These are phyloP conservation scores for Lodderomyces metapsilosis DNA, from an alignment of 1,139 yeast genomes.

Conservation along the genomic window DNA sequence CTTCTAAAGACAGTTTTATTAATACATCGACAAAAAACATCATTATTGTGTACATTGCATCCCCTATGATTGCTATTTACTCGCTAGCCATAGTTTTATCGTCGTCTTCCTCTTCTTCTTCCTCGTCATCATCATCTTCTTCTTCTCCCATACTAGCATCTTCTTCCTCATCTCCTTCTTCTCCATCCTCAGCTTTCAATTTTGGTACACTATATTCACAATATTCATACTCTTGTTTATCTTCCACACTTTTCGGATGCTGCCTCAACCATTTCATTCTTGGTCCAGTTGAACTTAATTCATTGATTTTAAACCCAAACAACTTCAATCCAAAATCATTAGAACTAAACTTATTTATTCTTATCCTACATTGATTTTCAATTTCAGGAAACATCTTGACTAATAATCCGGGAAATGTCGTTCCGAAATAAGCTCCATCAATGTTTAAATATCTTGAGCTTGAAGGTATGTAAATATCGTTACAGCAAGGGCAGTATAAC, in stretches of 20 bases:
- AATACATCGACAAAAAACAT: too few relatives aligned
- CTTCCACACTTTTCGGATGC: conserved; percentile 60
- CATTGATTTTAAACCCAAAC: conserved; percentile 85
- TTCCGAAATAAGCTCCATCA: conserved; percentile 97
- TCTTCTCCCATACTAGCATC: conserved; percentile 25
- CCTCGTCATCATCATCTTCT: conserved; percentile 24
- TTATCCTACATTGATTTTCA: conserved; percentile 47
- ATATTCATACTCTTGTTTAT: conserved; percentile 55
- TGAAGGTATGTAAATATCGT: conserved; percentile 84
- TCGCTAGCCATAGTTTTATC: conserved; percentile 53
- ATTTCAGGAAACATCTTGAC: conserved; percentile 88
- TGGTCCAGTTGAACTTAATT: conserved; percentile 76
- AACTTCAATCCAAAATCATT: conserved; percentile 67
- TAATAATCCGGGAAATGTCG: conserved; percentile 90
- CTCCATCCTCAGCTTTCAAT: conserved; percentile 22
- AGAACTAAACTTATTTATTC: conserved; percentile 52
- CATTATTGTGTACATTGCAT: too few relatives aligned
- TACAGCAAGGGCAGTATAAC: conserved; percentile 91
- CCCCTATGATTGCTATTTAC: too few relatives aligned
- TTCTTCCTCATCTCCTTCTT: conserved; percentile 26
- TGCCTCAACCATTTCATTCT: conserved; percentile 94
- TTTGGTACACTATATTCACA: conserved; percentile 62
- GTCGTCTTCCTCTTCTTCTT: conserved; percentile 25
- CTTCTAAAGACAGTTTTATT: too few relatives aligned
- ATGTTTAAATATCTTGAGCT: conserved; percentile 81